Evolutionary conservation across 2,329 filamentous ascomycete genomes (phyloP), one percentile per base, ranked within the genome.

Genomic region (Apiospora pterosperma): DNA sequence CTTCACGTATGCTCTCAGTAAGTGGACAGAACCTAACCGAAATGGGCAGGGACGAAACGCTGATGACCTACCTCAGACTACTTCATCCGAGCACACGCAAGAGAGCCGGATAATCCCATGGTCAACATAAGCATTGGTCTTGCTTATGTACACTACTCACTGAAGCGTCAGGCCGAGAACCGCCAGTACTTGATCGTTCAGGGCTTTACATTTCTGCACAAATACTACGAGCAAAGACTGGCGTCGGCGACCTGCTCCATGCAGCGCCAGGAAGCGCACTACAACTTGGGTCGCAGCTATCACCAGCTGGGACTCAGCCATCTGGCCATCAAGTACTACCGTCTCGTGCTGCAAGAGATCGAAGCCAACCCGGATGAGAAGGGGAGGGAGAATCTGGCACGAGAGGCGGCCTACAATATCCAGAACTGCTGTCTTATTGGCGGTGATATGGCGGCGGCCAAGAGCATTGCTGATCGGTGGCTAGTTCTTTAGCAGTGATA

Each of bases 131-230:
- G 88, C 70, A 89, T 97, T 28, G 93, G 90, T 0, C 85, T 96
- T 14, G 90, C 90, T 36, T 98, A 97, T 76, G 86, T 97, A 42
- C 92, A 97, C 75, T 91, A 96, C 75, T 90, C 91, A 0, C 85
- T 97, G 73, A 97, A 98, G 76, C 87, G 95, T 2, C 92, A 97
- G 76, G 89, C 91, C 0, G 92, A 95, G 59, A 98, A 98, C 74
- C 84, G 96, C 1, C 95, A 98, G 74, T 95, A 92, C 73, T 87
- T 93, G 44, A 88, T 97, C 48, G 84, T 92, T 68, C 94, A 98
- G 75, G 96, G 93, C 0, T 84, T 97, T 61, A 83, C 89, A 0
- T 97, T 97, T 72, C 78, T 98, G 64, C 87, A 90, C 64, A 82
- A 87, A 39, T 97, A 96, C 77, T 90, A 91, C 69, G 82, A 87